Conservation (phyloP, 2,329 filamentous ascomycete genomes). For the Pestalotiopsis sp. region DNA sequence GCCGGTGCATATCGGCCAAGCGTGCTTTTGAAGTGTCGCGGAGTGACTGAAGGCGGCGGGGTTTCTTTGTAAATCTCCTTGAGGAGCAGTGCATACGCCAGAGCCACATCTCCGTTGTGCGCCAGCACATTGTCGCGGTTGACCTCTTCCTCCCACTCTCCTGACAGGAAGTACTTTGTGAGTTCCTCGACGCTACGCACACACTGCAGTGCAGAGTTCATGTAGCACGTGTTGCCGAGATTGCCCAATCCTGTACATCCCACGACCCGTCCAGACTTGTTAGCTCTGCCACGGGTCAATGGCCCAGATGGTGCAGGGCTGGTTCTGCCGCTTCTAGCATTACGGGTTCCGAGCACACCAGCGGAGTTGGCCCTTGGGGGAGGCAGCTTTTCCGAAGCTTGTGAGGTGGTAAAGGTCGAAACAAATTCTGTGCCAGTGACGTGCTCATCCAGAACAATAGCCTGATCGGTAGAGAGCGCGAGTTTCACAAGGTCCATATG, state of each 20-base stretch:
- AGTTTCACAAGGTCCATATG: constrained; percentile 63
- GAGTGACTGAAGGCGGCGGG: constrained; percentile 68
- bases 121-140: constrained; percentile 85
- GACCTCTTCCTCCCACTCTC: constrained; percentile 75
- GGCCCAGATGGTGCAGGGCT: constrained; percentile 63
- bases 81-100: constrained; percentile 75
- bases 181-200: constrained; percentile 91
- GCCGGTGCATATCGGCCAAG: constrained; percentile 80
- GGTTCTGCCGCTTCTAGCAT: constrained; percentile 63
- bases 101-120: constrained; percentile 84
- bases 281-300: constrained; percentile 70
- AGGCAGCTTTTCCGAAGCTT: constrained; percentile 34
- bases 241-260: constrained; percentile 86
- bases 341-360: constrained; percentile 34
- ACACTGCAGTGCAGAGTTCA: constrained; percentile 97
- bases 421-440: constrained; percentile 60
- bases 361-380: constrained; percentile 33
- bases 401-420: constrained; percentile 42
- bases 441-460: constrained; percentile 82
- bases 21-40: constrained; percentile 77
- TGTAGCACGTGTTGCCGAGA: constrained; percentile 96
- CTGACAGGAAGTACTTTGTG: constrained; percentile 83
- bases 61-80: constrained; percentile 75
- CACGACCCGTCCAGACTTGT: constrained; percentile 66
- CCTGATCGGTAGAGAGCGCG: constrained; percentile 70